Base-by-base conservation (phyloP, 345 rosid species). In the Eutrema yunnanense region DNA sequence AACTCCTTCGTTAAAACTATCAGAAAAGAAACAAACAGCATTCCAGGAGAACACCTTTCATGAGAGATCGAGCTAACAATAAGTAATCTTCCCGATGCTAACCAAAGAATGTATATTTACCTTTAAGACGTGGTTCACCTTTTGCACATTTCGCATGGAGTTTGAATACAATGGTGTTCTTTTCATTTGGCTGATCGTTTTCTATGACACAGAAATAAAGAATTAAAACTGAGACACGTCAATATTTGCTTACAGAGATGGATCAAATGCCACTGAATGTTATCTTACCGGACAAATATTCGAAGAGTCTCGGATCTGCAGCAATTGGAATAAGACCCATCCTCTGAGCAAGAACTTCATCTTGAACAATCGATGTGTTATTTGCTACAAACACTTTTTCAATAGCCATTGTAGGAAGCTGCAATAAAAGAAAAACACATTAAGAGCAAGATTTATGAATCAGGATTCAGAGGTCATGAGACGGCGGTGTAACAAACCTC, bases 331-430 rank as follows among this genome's bases (percentile, higher is more conserved):
- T 22, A 22, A 22, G 26, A 22, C 26, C 26, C 85, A 95, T 79
- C 77, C 96, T 88, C 57, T 92, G 99, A 52, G 99, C 82, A 80
- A 92, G 93, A 76, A 95, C 94, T 78, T 95, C 99, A 36, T 95
- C 99, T 81, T 84, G 92, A 62, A 95, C 61, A 47, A 90, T 68
- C 0, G 98, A 95, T 38, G 99, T 90, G 69, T 95, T 95, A 74
- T 92, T 87, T 60, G 96, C 96, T 59, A 95, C 74, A 44, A 95
- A 67, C 52, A 95, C 98, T 75, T 90, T 92, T 68, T 95, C 99
- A 73, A 95, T 88, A 62, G 98, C 98, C 96, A 95, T 88, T 8
- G 97, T 76, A n/a, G 98, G 96, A 80, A 92, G 69, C 99, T 91
- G 78, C 67, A 81, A 33, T 26, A 49, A 16, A 14, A 6, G 6